These are phyloP conservation scores for Bacterosira constricta DNA, from an alignment of 108 stramenopile species.

Conservation along the genomic window DNA sequence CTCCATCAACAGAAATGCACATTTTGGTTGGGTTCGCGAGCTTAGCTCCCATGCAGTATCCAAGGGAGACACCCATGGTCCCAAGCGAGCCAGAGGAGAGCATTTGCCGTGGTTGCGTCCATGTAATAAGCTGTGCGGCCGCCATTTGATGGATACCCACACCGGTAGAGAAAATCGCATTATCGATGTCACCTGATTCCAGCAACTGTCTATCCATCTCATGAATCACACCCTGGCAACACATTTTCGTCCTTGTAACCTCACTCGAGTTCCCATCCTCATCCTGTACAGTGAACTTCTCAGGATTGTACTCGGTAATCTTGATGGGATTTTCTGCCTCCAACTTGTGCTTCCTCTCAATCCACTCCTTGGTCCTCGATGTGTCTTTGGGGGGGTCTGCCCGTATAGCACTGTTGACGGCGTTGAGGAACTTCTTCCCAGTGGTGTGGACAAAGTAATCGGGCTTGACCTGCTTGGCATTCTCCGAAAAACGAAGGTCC, in stretches of 20 bases:
- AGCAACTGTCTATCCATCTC: conserved; percentile 82
- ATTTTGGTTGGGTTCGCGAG: conserved; percentile 84
- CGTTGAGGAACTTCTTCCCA: conserved; percentile 77
- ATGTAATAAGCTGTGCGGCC: conserved; percentile 92
- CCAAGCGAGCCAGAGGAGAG: conserved; percentile 87
- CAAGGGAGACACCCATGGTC: conserved; percentile 90
- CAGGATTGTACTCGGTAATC: conserved; percentile 67
- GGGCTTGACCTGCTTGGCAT: conserved; percentile 81
- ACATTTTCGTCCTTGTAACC: conserved; percentile 62
- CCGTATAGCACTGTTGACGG: conserved; percentile 64
- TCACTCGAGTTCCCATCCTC: conserved; percentile 55
- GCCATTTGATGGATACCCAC: conserved; percentile 95
- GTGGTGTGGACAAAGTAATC: conserved; percentile 87
- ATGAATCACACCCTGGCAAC: conserved; percentile 74
- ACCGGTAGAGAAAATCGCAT: conserved; percentile 84
- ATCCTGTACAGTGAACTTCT: conserved; percentile 46
- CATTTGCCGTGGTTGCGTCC: conserved; percentile 93
- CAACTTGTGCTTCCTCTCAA: conserved; percentile 61
- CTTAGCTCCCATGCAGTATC: conserved; percentile 89
- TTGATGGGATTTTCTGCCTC: conserved; percentile 80
- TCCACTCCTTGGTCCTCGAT: conserved; percentile 63
- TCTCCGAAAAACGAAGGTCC: conserved; percentile 79
- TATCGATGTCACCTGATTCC: conserved; percentile 72
- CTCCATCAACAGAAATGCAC: conserved; percentile 86
- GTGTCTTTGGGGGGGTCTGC: conserved; percentile 44